Evolutionary conservation across 2,329 filamentous ascomycete species (phyloP).

Genomic region (Hyphodiscus sp.): DNA sequence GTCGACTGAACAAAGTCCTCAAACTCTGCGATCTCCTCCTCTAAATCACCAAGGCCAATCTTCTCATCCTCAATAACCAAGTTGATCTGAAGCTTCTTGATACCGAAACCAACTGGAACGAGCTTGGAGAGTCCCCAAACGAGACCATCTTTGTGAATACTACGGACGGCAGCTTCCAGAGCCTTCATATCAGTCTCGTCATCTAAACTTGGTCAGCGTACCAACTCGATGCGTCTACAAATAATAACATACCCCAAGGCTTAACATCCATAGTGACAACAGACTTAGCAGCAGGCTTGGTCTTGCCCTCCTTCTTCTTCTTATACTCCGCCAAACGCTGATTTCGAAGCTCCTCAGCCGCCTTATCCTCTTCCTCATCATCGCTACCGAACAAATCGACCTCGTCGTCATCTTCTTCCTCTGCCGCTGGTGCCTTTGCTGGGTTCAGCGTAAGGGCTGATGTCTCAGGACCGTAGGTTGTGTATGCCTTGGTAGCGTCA

Average conservation of each 20-base stretch:
- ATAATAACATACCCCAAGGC: conserved; percentile 78
- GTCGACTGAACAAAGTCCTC: conserved; percentile 97
- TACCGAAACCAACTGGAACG: conserved; percentile 88
- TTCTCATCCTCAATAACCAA: conserved; percentile 96
- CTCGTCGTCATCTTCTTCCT: conserved; percentile 75
- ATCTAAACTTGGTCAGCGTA: conserved; percentile 43
- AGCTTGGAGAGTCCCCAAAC: conserved; percentile 92
- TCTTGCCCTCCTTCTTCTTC: conserved; percentile 94
- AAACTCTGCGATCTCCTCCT: conserved; percentile 76
- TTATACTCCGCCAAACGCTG: conserved; percentile 89
- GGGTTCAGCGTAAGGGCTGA: conserved; percentile 75
- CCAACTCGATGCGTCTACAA: background rate
- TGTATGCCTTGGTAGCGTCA: conserved; percentile 83
- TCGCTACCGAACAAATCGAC: conserved; percentile 92
- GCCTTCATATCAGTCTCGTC: conserved; percentile 89
- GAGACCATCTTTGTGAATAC: conserved; percentile 87
- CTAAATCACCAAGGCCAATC: conserved; percentile 78
- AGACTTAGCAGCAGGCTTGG: conserved; percentile 90
- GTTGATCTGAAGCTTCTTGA: conserved; percentile 99
- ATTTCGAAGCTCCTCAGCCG: conserved; percentile 77
- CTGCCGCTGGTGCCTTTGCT: conserved; percentile 69
- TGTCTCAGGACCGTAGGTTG: conserved; percentile 83
- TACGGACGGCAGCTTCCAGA: conserved; percentile 73
- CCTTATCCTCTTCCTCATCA: conserved; percentile 88
- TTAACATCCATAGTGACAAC: conserved; percentile 94